A percentile compares a stretch with the other conserved stretches of the same genome.
Evolutionary conservation across 768 basidiomycete genomes (phyloP).

Genomic region (Amanita muscaria): DNA sequence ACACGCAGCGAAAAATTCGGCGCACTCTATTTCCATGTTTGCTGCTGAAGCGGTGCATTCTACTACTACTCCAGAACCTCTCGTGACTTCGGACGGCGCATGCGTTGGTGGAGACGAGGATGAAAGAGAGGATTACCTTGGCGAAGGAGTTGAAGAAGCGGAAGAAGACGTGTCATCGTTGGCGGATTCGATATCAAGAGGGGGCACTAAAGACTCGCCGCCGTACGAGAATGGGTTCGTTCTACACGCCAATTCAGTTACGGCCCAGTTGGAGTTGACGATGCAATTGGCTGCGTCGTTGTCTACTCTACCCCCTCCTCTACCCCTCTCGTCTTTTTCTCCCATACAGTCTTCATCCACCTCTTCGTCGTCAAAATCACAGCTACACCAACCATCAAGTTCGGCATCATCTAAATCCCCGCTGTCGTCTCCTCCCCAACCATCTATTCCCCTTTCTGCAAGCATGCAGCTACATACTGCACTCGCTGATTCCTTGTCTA

Average conservation of each 20-base stretch:
- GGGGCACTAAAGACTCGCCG: constrained; percentile 29
- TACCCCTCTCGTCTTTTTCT: constrained; percentile 6
- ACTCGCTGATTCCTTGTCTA: constrained; percentile 49
- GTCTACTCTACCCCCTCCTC: constrained; percentile 21
- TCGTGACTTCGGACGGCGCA: not conserved
- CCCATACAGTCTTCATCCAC: not conserved
- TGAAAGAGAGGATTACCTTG: constrained; percentile 4
- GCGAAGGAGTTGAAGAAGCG: constrained; percentile 24
- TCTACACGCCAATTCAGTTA: constrained; percentile 57
- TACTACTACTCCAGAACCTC: not conserved
- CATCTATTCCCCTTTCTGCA: no score
- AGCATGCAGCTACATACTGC: constrained; percentile 33
- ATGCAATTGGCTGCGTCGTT: constrained; percentile 51
- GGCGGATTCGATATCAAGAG: constrained; percentile 27
- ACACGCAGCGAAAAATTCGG: constrained; percentile 1
- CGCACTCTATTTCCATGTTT: not conserved
- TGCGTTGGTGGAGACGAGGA: not conserved
- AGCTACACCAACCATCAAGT: no score
- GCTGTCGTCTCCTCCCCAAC: no score
- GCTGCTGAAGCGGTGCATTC: constrained; percentile 2
- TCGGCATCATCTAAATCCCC: no score
- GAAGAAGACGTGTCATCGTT: constrained; percentile 22
- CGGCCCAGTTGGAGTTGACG: constrained; percentile 75
- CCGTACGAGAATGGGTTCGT: constrained; percentile 56
- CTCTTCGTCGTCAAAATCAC: constrained; percentile 1